phyloP scores from a whole-genome alignment of 1,284 basidiomycete species.

The Moesziomyces sp. region DNA sequence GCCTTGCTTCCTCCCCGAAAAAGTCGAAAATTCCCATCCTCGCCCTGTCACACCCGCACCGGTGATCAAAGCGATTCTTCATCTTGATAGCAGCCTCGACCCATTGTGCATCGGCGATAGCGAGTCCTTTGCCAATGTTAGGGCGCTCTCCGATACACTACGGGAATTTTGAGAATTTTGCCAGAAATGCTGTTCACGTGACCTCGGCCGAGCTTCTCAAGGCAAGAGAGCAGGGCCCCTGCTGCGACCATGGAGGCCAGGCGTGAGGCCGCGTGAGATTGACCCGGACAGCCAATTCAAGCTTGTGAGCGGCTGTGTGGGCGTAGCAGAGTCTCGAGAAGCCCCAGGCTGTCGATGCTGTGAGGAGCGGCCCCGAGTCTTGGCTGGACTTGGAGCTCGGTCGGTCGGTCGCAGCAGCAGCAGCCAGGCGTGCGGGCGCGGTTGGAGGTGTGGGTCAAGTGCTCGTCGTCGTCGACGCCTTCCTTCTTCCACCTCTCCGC shows the following conservation, averaged over 20 bases:
- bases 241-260: no score
- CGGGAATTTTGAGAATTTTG: no score
- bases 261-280: no score
- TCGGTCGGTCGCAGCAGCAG: neutral
- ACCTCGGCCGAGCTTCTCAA: constrained; percentile 22
- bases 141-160: neutral
- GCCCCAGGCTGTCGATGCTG: no score
- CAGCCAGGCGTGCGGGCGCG: neutral
- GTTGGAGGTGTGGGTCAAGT: constrained; percentile 22
- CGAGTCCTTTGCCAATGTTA: neutral
- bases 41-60: neutral
- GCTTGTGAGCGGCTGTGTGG: neutral
- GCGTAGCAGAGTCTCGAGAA: no score
- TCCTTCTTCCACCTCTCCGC: constrained; percentile 49
- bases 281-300: neutral
- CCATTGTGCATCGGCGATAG: constrained; percentile 5
- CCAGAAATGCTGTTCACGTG: constrained; percentile 8
- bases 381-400: neutral
- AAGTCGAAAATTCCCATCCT: constrained; percentile 13
- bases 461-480: constrained; percentile 19
- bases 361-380: neutral
- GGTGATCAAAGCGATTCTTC: constrained; percentile 3
- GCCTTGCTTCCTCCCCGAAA: constrained; percentile 16
- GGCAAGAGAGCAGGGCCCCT: no score
- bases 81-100: neutral